Evolutionary conservation across 2,329 filamentous ascomycete species (phyloP).

Genomic region (Fonsecaea nubica): DNA sequence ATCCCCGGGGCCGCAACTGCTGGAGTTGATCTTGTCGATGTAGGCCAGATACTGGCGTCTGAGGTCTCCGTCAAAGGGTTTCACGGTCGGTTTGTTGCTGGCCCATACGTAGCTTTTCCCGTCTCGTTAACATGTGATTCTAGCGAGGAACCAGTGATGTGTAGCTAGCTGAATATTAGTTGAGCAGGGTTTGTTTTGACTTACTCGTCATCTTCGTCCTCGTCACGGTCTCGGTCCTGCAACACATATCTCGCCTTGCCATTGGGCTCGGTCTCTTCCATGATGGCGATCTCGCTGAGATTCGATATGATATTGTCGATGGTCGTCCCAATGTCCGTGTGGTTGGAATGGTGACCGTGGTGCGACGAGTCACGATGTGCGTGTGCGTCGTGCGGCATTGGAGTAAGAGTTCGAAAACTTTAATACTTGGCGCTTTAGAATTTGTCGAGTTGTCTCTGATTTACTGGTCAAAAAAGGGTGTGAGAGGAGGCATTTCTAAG

Average conservation of each 20-base stretch:
- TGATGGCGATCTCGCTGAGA: background rate
- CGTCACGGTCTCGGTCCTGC: background rate
- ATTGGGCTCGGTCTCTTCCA: background rate
- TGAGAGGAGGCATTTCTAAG: background rate
- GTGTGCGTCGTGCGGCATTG: background rate
- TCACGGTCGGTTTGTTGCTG: background rate
- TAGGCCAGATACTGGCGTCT: conserved; percentile 18
- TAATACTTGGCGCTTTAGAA: too few relatives aligned
- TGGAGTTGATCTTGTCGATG: conserved; percentile 12
- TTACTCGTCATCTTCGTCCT: conserved; percentile 1
- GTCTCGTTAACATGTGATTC: too few relatives aligned
- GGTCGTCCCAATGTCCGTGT: background rate
- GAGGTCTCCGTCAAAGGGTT: conserved; percentile 7
- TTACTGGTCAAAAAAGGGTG: background rate
- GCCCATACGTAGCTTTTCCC: background rate
- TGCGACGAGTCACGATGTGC: background rate
- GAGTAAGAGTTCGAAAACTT: background rate
- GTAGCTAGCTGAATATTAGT: too few relatives aligned
- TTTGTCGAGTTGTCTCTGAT: too few relatives aligned
- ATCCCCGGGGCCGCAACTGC: background rate
- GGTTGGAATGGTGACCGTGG: background rate
- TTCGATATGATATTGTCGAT: background rate
- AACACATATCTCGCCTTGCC: conserved; percentile 1
- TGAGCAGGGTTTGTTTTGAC: too few relatives aligned
- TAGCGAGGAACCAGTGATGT: too few relatives aligned